phyloP scores from a whole-genome alignment of 495 filamentous ascomycete species.

The Letharia lupina region DNA sequence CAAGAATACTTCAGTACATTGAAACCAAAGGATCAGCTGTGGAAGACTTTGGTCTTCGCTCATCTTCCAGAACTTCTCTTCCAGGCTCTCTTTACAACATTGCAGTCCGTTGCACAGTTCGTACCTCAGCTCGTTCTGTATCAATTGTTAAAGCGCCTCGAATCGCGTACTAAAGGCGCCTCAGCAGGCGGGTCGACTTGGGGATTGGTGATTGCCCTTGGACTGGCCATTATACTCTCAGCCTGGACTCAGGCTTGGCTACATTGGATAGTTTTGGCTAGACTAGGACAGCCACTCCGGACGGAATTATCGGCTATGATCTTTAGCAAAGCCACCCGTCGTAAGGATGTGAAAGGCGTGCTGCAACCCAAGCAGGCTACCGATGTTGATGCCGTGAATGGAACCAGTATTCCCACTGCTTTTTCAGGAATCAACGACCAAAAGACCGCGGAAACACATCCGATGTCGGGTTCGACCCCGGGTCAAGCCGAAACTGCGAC shows the following conservation, averaged over 20 bases:
- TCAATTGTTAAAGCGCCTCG: slow-evolving; percentile 54
- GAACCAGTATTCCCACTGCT: not conserved
- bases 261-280: slow-evolving; percentile 58
- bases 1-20: slow-evolving; percentile 44
- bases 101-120: slow-evolving; percentile 51
- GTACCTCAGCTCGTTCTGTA: slow-evolving; percentile 62
- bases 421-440: not conserved
- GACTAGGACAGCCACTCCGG: slow-evolving; percentile 56
- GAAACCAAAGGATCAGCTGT: slow-evolving; percentile 43
- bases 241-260: slow-evolving; percentile 53
- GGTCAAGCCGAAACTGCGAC: slow-evolving; percentile 18
- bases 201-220: slow-evolving; percentile 61
- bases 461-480: not conserved
- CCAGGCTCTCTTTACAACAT: slow-evolving; percentile 47
- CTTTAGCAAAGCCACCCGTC: slow-evolving; percentile 69
- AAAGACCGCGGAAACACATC: not conserved
- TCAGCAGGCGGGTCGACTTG: slow-evolving; percentile 42
- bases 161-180: slow-evolving; percentile 42
- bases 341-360: slow-evolving; percentile 64
- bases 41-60: slow-evolving; percentile 49
- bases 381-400: not conserved
- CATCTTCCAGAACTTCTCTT: slow-evolving; percentile 46
- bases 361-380: slow-evolving; percentile 32
- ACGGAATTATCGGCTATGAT: slow-evolving; percentile 63
- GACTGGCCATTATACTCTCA: slow-evolving; percentile 45